Evolutionary conservation across 2,329 filamentous ascomycete genomes (phyloP).

Genomic region (Fusarium begoniae): DNA sequence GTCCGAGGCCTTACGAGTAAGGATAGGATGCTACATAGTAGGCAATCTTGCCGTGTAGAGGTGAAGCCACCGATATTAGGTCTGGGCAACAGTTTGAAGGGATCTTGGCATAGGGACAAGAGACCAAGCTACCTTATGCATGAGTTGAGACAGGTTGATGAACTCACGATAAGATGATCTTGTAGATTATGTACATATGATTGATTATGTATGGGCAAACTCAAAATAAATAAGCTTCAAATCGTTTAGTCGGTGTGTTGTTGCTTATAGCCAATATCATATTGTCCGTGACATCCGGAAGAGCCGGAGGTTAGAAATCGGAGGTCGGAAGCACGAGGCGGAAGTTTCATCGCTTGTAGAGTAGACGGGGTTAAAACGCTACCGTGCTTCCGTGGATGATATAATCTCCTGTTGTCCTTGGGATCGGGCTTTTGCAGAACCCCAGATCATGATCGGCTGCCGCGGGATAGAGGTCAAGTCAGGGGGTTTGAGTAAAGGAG

Average conservation of each 20-base stretch:
- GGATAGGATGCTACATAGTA: background rate
- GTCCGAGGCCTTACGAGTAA: background rate
- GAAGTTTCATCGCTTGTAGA: background rate
- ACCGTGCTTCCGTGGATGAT: constrained; percentile 11
- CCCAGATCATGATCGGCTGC: background rate
- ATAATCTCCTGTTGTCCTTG: background rate
- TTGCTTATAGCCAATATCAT: background rate
- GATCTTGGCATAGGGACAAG: constrained; percentile 1
- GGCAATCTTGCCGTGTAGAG: background rate
- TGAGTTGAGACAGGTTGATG: background rate
- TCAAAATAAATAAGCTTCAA: background rate
- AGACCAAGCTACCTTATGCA: background rate
- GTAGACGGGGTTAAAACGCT: background rate
- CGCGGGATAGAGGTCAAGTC: background rate
- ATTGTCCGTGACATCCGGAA: constrained; percentile 7
- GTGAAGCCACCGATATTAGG: background rate
- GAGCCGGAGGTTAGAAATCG: background rate
- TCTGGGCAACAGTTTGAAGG: background rate
- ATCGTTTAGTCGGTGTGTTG: background rate
- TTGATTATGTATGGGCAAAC: background rate
- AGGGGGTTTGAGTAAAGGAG: background rate
- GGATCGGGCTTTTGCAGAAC: background rate
- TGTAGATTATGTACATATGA: background rate
- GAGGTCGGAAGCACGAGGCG: constrained; percentile 10
- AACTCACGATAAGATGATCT: background rate